These are phyloP conservation scores for Oryza australiensis DNA, from an alignment of 176 grass and related monocot genomes.

Conservation along the genomic window DNA sequence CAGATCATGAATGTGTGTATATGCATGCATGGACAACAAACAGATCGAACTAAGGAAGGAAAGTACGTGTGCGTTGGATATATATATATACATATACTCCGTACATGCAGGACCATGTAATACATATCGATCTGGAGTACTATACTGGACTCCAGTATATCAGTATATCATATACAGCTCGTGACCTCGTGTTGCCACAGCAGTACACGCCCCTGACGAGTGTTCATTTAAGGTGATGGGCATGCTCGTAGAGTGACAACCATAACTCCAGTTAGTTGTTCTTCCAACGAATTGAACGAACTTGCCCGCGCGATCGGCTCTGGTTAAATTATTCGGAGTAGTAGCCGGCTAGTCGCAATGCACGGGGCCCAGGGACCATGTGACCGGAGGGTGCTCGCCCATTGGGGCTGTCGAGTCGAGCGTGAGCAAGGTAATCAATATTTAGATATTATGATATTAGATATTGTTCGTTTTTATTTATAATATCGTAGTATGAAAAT, in stretches of 20 bases:
- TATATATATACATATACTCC: neutral
- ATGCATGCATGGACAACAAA: neutral
- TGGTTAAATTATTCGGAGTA: neutral
- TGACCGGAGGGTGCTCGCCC: conserved; percentile 24
- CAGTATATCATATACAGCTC: no score
- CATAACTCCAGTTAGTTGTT: conserved; percentile 32
- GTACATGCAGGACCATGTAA: neutral
- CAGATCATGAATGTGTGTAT: neutral
- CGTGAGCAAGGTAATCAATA: no score
- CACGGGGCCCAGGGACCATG: neutral
- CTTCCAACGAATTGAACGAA: neutral
- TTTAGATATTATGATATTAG: no score
- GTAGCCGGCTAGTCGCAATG: neutral
- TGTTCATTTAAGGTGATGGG: conserved; percentile 17
- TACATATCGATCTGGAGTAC: no score
- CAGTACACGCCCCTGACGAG: neutral
- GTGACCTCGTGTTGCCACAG: neutral
- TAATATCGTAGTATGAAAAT: no score
- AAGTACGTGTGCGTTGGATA: neutral
- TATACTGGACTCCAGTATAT: no score
- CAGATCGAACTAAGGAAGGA: neutral
- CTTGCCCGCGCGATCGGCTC: no score
- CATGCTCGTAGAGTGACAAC: conserved; percentile 21
- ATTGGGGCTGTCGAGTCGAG: conserved; percentile 1
- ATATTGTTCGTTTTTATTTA: no score